Conservation (phyloP, 352 stramenopile genomes). For the Phytophthora europaea region DNA sequence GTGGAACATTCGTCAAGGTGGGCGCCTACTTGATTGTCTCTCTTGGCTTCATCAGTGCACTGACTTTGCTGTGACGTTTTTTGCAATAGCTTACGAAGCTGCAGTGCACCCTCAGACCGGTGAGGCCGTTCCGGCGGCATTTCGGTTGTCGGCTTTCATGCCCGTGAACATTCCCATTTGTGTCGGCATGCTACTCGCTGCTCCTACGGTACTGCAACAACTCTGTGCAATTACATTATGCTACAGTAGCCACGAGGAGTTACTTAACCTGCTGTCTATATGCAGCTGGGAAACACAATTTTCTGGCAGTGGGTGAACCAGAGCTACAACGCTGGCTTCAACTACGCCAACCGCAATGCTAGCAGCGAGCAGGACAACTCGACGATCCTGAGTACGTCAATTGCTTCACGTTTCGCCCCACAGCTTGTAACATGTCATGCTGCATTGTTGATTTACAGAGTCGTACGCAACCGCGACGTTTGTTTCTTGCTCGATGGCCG, state of each 20-base stretch:
- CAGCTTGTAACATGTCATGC: slow-evolving; percentile 2
- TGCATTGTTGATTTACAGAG: slow-evolving; percentile 43
- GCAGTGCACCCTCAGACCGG: slow-evolving; percentile 87
- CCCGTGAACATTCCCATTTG: slow-evolving; percentile 91
- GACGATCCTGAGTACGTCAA: slow-evolving; percentile 76
- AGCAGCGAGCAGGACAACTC: slow-evolving; percentile 82
- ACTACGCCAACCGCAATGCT: slow-evolving; percentile 91
- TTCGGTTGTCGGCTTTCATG: slow-evolving; percentile 88
- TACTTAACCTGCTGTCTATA: not conserved
- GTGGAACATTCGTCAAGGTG: slow-evolving; percentile 79
- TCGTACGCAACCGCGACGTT: slow-evolving; percentile 82
- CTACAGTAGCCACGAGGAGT: not conserved
- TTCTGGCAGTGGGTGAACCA: slow-evolving; percentile 93
- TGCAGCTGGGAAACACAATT: slow-evolving; percentile 77
- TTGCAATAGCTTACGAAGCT: slow-evolving; percentile 71
- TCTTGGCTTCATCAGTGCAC: not conserved
- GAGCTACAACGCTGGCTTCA: slow-evolving; percentile 91
- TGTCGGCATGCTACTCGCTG: slow-evolving; percentile 84
- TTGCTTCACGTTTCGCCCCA: not conserved
- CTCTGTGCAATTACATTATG: not conserved
- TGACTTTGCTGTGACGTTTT: slow-evolving; percentile 11
- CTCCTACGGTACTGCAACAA: slow-evolving; percentile 61
- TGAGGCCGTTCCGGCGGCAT: slow-evolving; percentile 69
- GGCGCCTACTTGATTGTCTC: not conserved
- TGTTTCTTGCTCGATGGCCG: slow-evolving; percentile 82